These are phyloP conservation scores for Galerina marginata DNA, from an alignment of 768 basidiomycete species.

Conservation along the genomic window DNA sequence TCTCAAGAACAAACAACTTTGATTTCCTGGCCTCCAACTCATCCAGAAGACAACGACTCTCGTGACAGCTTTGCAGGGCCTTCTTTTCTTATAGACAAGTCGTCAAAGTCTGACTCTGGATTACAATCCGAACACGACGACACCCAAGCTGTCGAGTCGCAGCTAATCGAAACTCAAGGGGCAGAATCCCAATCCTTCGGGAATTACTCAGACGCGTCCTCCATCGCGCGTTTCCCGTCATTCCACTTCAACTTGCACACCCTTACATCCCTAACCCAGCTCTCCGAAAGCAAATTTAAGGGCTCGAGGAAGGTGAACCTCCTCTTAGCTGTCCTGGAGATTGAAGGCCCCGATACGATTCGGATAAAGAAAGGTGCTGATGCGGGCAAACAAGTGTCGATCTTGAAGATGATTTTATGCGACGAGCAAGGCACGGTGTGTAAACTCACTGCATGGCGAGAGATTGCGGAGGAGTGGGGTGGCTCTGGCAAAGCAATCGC, in stretches of 20 bases:
- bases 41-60: conserved; percentile 20
- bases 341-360: conserved; percentile 77
- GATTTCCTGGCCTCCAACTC: conserved; percentile 66
- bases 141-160: conserved; percentile 15
- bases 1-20: conserved; percentile 50
- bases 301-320: conserved; percentile 58
- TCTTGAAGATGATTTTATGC: conserved; percentile 75
- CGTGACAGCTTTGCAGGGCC: conserved; percentile 23
- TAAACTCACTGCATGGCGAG: conserved; percentile 81
- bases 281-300: conserved; percentile 33
- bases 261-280: conserved; percentile 55
- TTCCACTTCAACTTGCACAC: conserved; percentile 76
- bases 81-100: conserved; percentile 35
- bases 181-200: conserved; percentile 45
- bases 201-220: conserved; percentile 67
- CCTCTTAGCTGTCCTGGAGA: conserved; percentile 72
- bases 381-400: conserved; percentile 69
- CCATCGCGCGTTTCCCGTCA: conserved; percentile 73
- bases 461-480: conserved; percentile 77
- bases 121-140: conserved; percentile 17
- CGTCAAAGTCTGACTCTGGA: conserved; percentile 20
- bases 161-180: conserved; percentile 23
- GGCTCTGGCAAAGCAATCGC: conserved; percentile 43
- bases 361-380: conserved; percentile 71
- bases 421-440: conserved; percentile 73